A percentile compares a stretch with the other conserved stretches of the same genome.
phyloP scores from a whole-genome alignment of 2,329 filamentous ascomycete genomes.

The Trichophyton schoenleinii region DNA sequence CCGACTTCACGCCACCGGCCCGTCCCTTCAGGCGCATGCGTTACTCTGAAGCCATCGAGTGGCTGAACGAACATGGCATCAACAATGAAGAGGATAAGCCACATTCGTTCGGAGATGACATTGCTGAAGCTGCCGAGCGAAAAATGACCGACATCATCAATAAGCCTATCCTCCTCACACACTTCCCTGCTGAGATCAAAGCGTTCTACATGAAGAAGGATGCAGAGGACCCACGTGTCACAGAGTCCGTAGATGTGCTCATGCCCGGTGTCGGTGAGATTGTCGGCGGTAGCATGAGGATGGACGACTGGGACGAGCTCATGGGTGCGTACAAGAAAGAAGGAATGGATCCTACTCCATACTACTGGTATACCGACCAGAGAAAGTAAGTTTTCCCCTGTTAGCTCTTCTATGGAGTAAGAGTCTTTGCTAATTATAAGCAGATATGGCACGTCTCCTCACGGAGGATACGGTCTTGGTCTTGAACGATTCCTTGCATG shows the following conservation, averaged over 20 bases:
- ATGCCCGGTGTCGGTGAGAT: conserved; percentile 97
- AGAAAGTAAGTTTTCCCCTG: conserved; percentile 55
- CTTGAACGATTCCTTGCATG: conserved; percentile 67
- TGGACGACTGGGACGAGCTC: conserved; percentile 80
- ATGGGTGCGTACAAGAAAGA: conserved; percentile 79
- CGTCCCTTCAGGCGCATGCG: conserved; percentile 90
- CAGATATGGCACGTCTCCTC: conserved; percentile 80
- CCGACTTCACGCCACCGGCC: conserved; percentile 66
- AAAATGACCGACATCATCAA: conserved; percentile 96
- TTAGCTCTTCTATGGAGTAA: conserved; percentile 8
- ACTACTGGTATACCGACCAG: conserved; percentile 99
- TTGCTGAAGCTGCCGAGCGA: conserved; percentile 92
- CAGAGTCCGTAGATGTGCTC: conserved; percentile 75
- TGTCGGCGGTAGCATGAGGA: conserved; percentile 92
- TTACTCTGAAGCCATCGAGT: conserved; percentile 87
- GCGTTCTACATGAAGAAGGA: conserved; percentile 98
- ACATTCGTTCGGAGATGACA: conserved; percentile 91
- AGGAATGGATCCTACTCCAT: conserved; percentile 68
- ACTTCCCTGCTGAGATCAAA: conserved; percentile 97
- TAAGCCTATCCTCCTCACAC: conserved; percentile 86
- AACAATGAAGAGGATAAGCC: conserved; percentile 83
- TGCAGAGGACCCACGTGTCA: conserved; percentile 63
- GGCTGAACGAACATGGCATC: conserved; percentile 83
- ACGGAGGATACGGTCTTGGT: conserved; percentile 87
- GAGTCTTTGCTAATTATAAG: conserved; percentile 4